Conservation (phyloP, 192 early-diverging fungal species). For the Rhizophagus prolifer region DNA sequence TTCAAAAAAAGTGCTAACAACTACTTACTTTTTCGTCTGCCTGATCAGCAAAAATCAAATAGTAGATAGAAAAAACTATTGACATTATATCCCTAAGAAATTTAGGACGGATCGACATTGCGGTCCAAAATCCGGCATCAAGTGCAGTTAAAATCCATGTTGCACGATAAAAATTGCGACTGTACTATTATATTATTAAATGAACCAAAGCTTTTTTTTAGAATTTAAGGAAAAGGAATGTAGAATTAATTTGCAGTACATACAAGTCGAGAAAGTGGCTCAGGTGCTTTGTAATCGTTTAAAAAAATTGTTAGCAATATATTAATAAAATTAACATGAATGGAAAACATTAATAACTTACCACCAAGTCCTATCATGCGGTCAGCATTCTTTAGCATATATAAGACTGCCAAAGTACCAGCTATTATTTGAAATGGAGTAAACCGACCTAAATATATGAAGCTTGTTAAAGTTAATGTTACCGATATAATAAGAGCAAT, state of each 20-base stretch:
- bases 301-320: not conserved
- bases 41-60: constrained; percentile 80
- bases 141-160: constrained; percentile 86
- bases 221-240: not conserved
- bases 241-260: constrained; percentile 1
- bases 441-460: constrained; percentile 32
- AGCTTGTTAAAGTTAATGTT: not conserved
- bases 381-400: constrained; percentile 66
- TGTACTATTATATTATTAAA: constrained; percentile 59
- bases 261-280: constrained; percentile 76
- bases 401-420: constrained; percentile 62
- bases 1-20: not conserved
- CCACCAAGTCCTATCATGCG: constrained; percentile 72
- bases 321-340: not conserved
- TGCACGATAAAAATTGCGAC: constrained; percentile 85
- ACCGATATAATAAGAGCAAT: not conserved
- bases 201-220: not conserved
- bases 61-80: constrained; percentile 76
- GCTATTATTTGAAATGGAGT: constrained; percentile 78
- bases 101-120: constrained; percentile 75
- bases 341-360: constrained; percentile 32
- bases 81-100: constrained; percentile 73
- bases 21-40: constrained; percentile 76
- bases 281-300: constrained; percentile 58
- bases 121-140: constrained; percentile 94